A percentile compares a stretch with the other conserved stretches of the same genome.
Conservation (phyloP, 2,329 filamentous ascomycete genomes). For the Pseudogymnoascus verrucosus region DNA sequence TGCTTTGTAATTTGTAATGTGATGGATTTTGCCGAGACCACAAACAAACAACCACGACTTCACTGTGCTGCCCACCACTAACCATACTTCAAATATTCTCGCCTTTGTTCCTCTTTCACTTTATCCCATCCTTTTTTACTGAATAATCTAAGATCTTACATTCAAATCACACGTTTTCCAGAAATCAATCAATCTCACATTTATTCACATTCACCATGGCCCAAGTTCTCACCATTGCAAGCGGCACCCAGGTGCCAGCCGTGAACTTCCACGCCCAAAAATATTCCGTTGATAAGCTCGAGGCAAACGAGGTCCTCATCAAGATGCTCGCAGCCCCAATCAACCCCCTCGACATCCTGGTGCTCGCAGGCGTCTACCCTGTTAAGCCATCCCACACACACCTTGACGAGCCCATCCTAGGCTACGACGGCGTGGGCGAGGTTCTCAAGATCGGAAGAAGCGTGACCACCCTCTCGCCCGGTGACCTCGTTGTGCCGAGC, state of each 20-base stretch:
- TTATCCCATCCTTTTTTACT: not conserved
- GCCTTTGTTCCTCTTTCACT: not conserved
- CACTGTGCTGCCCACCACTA: not conserved
- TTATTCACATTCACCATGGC: not conserved
- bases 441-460: conserved; percentile 19
- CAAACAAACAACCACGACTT: not conserved
- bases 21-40: not conserved
- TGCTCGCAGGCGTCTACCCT: not conserved
- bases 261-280: not conserved
- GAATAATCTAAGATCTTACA: not conserved
- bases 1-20: conserved; percentile 6
- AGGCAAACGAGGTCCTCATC: not conserved
- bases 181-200: not conserved
- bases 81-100: not conserved
- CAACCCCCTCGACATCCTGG: not conserved
- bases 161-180: not conserved
- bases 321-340: not conserved
- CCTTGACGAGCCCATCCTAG: conserved; percentile 8
- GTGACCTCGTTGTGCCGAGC: conserved; percentile 17
- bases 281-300: too few species aligned
- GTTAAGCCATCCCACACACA: not conserved
- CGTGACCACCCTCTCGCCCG: conserved; percentile 16
- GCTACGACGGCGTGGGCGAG: conserved; percentile 20
- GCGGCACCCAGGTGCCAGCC: not conserved
- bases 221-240: conserved; percentile 3